A percentile compares a stretch with the other conserved stretches of the same genome.
These are phyloP conservation scores for Tinospora cordifolia DNA, from an alignment of 164 flowering plant species.

Conservation along the genomic window DNA sequence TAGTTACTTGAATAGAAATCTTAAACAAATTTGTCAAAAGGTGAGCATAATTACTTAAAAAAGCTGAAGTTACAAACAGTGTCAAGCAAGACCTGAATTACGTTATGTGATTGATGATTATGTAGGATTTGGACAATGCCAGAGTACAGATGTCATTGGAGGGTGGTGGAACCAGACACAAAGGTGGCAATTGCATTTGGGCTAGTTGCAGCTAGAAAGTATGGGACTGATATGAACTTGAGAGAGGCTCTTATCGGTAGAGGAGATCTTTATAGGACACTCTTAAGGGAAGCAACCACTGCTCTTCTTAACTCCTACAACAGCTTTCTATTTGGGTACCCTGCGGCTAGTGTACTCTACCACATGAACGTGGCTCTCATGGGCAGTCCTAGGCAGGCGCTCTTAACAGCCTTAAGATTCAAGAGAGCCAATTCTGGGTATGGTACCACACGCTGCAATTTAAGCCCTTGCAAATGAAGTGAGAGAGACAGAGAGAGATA, in stretches of 20 bases:
- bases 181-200: slow-evolving; percentile 79
- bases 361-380: slow-evolving; percentile 47
- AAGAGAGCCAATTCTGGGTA: slow-evolving; percentile 66
- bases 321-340: slow-evolving; percentile 54
- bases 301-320: slow-evolving; percentile 85
- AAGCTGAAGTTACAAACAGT: too few relatives aligned
- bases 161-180: slow-evolving; percentile 53
- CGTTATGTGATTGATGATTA: neutral
- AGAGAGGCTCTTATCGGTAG: slow-evolving; percentile 55
- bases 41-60: too few relatives aligned
- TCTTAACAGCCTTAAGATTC: slow-evolving; percentile 60
- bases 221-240: slow-evolving; percentile 72
- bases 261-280: slow-evolving; percentile 74
- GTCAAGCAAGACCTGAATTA: too few relatives aligned
- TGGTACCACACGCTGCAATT: slow-evolving; percentile 43
- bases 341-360: slow-evolving; percentile 35
- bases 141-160: slow-evolving; percentile 82
- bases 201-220: slow-evolving; percentile 42
- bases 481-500: too few relatives aligned
- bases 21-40: too few relatives aligned
- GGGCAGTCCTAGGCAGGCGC: slow-evolving; percentile 44
- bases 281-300: slow-evolving; percentile 73
- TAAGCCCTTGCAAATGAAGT: slow-evolving; percentile 24
- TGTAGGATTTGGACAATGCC: slow-evolving; percentile 70
- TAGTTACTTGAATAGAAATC: too few relatives aligned